Conservation (phyloP, 495 filamentous ascomycete species). For the Sphaerosporella brunnea region DNA sequence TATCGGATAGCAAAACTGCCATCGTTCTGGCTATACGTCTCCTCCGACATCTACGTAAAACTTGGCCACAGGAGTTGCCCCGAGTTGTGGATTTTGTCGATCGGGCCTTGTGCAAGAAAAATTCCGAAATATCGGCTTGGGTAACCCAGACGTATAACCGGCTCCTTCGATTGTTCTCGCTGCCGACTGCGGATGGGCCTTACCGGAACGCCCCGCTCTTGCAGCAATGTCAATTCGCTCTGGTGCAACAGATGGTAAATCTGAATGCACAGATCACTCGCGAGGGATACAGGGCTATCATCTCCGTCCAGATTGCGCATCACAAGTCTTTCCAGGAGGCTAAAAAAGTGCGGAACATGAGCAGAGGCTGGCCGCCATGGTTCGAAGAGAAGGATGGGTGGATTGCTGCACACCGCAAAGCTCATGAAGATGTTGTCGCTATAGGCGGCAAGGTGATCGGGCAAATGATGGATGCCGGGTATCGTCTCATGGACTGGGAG, state of each 20-base stretch:
- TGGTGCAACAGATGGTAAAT: constrained; percentile 44
- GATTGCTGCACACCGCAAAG: constrained; percentile 5
- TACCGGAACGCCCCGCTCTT: constrained; percentile 34
- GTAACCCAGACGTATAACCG: constrained; percentile 30
- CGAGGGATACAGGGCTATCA: constrained; percentile 45
- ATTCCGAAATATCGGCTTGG: too few relatives aligned
- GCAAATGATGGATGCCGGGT: constrained; percentile 49
- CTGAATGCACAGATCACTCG: constrained; percentile 38
- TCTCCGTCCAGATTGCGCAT: constrained; percentile 43
- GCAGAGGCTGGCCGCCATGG: constrained; percentile 54
- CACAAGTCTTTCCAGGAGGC: constrained; percentile 42
- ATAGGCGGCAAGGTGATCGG: constrained; percentile 39
- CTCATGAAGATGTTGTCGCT: constrained; percentile 26
- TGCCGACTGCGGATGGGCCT: constrained; percentile 33
- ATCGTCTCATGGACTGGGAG: constrained; percentile 39
- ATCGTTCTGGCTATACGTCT: constrained; percentile 35
- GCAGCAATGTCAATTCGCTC: constrained; percentile 45
- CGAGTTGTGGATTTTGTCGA: constrained; percentile 9
- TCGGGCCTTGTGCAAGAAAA: too few relatives aligned
- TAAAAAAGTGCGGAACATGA: constrained; percentile 41
- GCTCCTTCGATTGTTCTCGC: constrained; percentile 38
- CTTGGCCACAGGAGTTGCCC: constrained; percentile 36
- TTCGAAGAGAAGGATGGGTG: constrained; percentile 42
- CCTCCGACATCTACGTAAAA: constrained; percentile 38
- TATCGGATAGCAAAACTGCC: constrained; percentile 26